Evolutionary conservation across 2,329 filamentous ascomycete species (phyloP), one percentile per base, ranked within the genome.

Genomic region (Penicillium palitans): DNA sequence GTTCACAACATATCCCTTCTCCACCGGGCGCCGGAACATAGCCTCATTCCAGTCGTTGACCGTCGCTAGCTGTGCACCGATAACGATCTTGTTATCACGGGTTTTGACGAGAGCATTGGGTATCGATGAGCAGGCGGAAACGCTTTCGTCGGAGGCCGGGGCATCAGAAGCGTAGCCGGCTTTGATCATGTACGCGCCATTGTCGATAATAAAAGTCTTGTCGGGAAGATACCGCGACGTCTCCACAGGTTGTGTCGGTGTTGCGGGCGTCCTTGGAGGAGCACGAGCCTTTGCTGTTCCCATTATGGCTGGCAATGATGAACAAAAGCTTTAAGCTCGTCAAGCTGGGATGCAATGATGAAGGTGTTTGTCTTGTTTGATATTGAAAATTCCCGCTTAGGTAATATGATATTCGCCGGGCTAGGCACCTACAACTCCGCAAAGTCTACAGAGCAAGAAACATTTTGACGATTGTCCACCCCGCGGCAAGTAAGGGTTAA

Each of bases 1-100:
- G 71, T 93, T 97, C 61, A 98, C 93, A 50, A 98, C 82, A 71
- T 90, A 98, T 8, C 95, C 95, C 75, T 93, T 96, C 75, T 99
- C 95, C 1, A 98, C 90, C 0, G 95, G 95, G 0, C 93, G 83
- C 1, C 93, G 85, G 69, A 97, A 96, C 9, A 86, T 84, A 21
- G 96, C 86, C 73, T 97, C 93, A 64, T 92, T 91, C 79, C 91
- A 96, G 71, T 99, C 93, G 63, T 84, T 87, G 74, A 93, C 96
- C 58, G 87, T 84, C 42, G 67, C 67, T 2, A 97, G 79, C 65
- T 96, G 89, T 0, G 90, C 87, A 15, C 86, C 93, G 60, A 96
- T 84, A 69, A 95, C 96, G 5, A 88, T 84, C 64, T 89, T 87
- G 67, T 86, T 87, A 66, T 91, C 87, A 65, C 91, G 90, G 68